phyloP scores from a whole-genome alignment of 805 yeast genomes.

The Ogataea pilisensis region DNA sequence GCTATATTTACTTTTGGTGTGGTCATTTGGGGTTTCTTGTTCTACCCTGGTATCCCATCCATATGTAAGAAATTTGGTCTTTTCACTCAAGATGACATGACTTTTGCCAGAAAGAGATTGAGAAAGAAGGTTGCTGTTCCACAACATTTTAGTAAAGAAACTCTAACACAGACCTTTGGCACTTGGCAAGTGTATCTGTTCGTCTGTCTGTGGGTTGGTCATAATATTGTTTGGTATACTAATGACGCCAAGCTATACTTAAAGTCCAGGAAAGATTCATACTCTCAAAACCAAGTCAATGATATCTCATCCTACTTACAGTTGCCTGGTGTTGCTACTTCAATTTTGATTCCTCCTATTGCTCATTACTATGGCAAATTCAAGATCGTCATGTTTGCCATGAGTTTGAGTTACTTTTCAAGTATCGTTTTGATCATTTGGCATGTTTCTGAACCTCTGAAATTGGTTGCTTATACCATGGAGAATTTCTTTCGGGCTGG shows the following conservation, averaged over 20 bases:
- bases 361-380: conserved; percentile 36
- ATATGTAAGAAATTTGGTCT: conserved; percentile 37
- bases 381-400: conserved; percentile 5
- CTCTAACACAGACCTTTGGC: conserved; percentile 39
- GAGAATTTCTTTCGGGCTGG: conserved; percentile 10
- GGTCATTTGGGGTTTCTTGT: conserved; percentile 39
- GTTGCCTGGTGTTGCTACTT: conserved; percentile 16
- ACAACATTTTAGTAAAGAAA: conserved; percentile 39
- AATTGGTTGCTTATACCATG: conserved; percentile 25
- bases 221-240: conserved; percentile 33
- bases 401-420: conserved; percentile 8
- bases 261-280: conserved; percentile 11
- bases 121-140: conserved; percentile 30
- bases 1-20: conserved; percentile 36
- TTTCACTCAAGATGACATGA: conserved; percentile 38
- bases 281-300: conserved; percentile 12
- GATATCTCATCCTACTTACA: conserved; percentile 15
- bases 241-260: conserved; percentile 26
- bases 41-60: conserved; percentile 43
- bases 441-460: conserved; percentile 45
- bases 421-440: conserved; percentile 35
- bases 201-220: conserved; percentile 19
- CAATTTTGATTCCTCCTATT: conserved; percentile 31
- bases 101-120: conserved; percentile 45
- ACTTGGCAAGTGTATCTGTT: conserved; percentile 36